phyloP scores from a whole-genome alignment of 148 eudicot genomes.

The Heliosperma pusillum region DNA sequence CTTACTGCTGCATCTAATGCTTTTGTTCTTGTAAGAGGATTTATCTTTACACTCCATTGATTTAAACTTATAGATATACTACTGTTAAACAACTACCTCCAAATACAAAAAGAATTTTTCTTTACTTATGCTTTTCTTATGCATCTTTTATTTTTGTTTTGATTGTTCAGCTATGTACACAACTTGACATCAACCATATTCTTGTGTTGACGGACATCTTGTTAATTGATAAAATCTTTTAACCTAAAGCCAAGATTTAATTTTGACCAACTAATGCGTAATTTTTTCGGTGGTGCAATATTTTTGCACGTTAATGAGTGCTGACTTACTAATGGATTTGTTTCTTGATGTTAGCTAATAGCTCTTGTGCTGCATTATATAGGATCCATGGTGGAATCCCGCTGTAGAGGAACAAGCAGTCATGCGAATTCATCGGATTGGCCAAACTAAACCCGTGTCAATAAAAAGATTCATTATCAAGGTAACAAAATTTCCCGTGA shows the following conservation, averaged over 20 bases:
- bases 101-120: too few species aligned
- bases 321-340: too few species aligned
- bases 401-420: conserved; percentile 99
- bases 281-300: too few species aligned
- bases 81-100: too few species aligned
- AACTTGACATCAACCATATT: background rate
- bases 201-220: background rate
- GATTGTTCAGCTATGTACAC: background rate
- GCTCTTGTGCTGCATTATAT: conserved; percentile 21
- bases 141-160: background rate
- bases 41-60: background rate
- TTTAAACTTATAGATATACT: background rate
- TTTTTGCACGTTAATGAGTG: too few species aligned
- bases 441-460: conserved; percentile 74
- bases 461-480: conserved; percentile 91
- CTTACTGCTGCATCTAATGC: conserved; percentile 97
- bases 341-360: background rate
- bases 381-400: conserved; percentile 99
- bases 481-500: conserved; percentile 37
- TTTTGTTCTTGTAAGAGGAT: conserved; percentile 67
- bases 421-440: conserved; percentile 98
- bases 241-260: too few species aligned
- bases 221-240: too few species aligned
- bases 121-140: background rate
- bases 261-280: too few species aligned